Evolutionary conservation across 768 basidiomycete species (phyloP), one percentile per base, ranked within the genome.

Genomic region (Tulasnella sp.): DNA sequence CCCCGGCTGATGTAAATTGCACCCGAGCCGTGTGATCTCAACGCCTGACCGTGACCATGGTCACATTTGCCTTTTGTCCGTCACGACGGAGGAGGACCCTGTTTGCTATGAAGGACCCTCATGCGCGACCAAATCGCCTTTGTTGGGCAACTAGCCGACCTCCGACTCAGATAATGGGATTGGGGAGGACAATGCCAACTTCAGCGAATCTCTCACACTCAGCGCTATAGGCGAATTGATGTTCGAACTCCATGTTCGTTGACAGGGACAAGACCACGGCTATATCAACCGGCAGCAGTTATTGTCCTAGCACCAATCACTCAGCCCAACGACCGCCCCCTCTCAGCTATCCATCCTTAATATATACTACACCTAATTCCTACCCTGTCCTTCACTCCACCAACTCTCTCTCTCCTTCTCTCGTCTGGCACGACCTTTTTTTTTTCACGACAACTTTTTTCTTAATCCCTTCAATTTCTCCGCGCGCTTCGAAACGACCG

Each of bases 401-500:
- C 26, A 2, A 39, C 26, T 46, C 15, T 75, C 55, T 75, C 46
- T 37, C 26, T 46, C n/a, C 46, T 13, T 74, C 23, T 37, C 74
- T 75, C 74, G 74, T 75, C 74, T 51, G 74, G 74, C 42, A 75
- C 74, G 74, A 75, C 55, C 37, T 16, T 42, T 51, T 42, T 20
- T 74, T 15, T 46, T 74, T 44, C 39, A 75, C 39, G 23, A 51
- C 44, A 20, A 35, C n/a, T 16, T 29, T 51, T 32, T 55, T 48
- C n/a, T 32, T 29, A 48, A 75, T 57, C 42, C 39, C 46, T 39
- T 29, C 16, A 74, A 75, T 55, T 48, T 75, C 46, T 48, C 46
- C 71, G 46, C n/a, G 26, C 71, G 71, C 40, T 42, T 71, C 70
- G 40, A 40, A 72, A 18, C 71, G 71, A 29, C 44, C 15, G 15